Conservation (phyloP, 257 asterid species). For the Linaria vulgaris region DNA sequence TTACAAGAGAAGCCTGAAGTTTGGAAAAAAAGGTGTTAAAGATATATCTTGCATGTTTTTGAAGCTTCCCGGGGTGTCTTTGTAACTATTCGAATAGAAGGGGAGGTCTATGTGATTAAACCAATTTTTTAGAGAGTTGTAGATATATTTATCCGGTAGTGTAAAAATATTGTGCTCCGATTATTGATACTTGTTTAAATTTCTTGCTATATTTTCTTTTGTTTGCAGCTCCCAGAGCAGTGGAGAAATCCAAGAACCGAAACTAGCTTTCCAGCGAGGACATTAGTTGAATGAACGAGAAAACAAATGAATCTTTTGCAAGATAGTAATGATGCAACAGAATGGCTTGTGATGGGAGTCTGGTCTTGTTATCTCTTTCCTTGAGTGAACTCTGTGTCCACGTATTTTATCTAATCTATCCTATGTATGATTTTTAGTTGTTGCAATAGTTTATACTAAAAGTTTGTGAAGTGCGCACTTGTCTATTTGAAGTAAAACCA, state of each 20-base stretch:
- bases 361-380: constrained; percentile 23
- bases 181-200: neutral
- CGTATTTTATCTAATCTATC: constrained; percentile 23
- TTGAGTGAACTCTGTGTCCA: constrained; percentile 24
- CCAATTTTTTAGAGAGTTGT: too few relatives aligned
- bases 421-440: constrained; percentile 28
- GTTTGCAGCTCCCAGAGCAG: constrained; percentile 39
- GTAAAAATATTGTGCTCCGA: too few relatives aligned
- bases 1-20: too few relatives aligned
- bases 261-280: constrained; percentile 30
- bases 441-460: constrained; percentile 23
- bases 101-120: too few relatives aligned
- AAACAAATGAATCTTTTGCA: neutral
- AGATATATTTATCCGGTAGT: too few relatives aligned
- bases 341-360: constrained; percentile 24
- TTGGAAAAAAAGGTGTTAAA: too few relatives aligned
- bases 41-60: too few relatives aligned
- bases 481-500: constrained; percentile 20
- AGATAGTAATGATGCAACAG: constrained; percentile 13
- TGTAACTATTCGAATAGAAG: too few relatives aligned
- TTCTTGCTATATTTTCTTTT: neutral
- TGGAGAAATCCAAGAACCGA: constrained; percentile 47
- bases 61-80: too few relatives aligned
- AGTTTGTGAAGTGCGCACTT: constrained; percentile 37
- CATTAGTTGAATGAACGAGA: constrained; percentile 14